phyloP scores from a whole-genome alignment of 1,284 basidiomycete genomes.

The Microbotryum violaceum region DNA sequence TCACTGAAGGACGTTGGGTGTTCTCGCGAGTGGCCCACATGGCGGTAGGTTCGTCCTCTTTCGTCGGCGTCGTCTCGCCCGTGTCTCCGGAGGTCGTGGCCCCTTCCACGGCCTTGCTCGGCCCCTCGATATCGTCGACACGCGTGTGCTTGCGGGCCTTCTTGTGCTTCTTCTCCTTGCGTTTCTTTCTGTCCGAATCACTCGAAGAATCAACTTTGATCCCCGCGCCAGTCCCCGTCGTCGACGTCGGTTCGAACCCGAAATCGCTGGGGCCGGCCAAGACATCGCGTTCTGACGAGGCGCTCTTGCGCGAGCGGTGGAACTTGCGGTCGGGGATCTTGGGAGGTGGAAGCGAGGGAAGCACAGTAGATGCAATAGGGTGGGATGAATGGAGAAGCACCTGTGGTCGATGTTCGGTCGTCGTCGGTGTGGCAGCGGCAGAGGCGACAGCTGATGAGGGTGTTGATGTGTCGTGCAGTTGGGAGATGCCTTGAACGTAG shows the following conservation, averaged over 20 bases:
- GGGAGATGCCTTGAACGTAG: conserved; percentile 17
- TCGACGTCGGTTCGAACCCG: conserved; percentile 19
- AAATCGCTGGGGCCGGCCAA: conserved; percentile 27
- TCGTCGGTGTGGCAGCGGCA: not conserved
- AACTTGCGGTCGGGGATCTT: not conserved
- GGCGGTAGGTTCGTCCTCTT: not conserved
- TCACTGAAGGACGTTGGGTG: too few relatives aligned
- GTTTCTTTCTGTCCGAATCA: too few relatives aligned
- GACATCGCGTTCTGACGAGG: not conserved
- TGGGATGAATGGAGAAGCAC: not conserved
- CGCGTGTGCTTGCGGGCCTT: too few relatives aligned
- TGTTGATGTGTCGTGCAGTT: not conserved
- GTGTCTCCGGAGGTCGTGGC: not conserved
- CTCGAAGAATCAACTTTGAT: conserved; percentile 3
- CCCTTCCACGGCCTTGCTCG: not conserved
- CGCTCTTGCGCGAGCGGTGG: not conserved
- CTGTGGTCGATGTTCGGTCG: not conserved
- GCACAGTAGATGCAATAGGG: not conserved
- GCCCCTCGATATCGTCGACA: not conserved
- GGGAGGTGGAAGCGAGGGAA: not conserved
- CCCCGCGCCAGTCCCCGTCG: conserved; percentile 21
- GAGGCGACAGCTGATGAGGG: not conserved
- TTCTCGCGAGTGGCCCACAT: too few relatives aligned
- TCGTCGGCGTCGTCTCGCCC: conserved; percentile 1
- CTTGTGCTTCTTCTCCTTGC: too few relatives aligned